A percentile compares a stretch with the other conserved stretches of the same genome.
phyloP scores from a whole-genome alignment of 2,329 filamentous ascomycete species.

The Lachnellula cervina region DNA sequence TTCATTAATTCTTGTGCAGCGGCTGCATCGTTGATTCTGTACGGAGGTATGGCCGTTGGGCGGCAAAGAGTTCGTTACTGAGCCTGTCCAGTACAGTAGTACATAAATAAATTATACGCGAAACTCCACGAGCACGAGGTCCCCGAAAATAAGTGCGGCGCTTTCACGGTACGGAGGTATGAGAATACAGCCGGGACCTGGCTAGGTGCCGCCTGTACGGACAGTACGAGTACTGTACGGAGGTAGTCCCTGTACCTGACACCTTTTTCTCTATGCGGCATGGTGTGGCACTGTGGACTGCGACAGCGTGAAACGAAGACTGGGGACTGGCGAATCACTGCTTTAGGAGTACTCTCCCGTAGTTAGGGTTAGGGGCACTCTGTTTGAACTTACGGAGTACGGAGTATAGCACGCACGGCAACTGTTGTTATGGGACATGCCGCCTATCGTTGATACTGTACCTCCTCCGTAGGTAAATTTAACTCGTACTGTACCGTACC shows the following conservation, averaged over 20 bases:
- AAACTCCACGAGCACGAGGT: neutral
- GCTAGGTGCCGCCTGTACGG: neutral
- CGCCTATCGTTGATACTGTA: too few relatives aligned
- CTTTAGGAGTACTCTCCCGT: neutral
- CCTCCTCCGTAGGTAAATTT: too few relatives aligned
- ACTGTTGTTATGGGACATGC: too few relatives aligned
- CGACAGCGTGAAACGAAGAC: neutral
- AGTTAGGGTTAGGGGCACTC: neutral
- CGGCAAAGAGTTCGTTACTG: neutral
- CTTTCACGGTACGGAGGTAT: neutral
- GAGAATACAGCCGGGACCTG: neutral
- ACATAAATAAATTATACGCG: neutral
- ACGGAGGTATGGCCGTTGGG: neutral
- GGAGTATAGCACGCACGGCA: too few relatives aligned
- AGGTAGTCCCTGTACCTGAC: neutral
- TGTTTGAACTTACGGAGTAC: neutral
- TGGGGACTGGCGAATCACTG: neutral
- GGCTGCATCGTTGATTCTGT: neutral
- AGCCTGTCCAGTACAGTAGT: neutral
- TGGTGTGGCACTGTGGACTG: neutral
- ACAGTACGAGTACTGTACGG: too few relatives aligned
- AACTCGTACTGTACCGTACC: too few relatives aligned
- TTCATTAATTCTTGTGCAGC: neutral
- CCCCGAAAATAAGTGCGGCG: slow-evolving; percentile 1
- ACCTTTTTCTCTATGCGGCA: neutral